Base-by-base conservation (phyloP, 2,329 filamentous ascomycete genomes). In the Venturia nashicola region DNA sequence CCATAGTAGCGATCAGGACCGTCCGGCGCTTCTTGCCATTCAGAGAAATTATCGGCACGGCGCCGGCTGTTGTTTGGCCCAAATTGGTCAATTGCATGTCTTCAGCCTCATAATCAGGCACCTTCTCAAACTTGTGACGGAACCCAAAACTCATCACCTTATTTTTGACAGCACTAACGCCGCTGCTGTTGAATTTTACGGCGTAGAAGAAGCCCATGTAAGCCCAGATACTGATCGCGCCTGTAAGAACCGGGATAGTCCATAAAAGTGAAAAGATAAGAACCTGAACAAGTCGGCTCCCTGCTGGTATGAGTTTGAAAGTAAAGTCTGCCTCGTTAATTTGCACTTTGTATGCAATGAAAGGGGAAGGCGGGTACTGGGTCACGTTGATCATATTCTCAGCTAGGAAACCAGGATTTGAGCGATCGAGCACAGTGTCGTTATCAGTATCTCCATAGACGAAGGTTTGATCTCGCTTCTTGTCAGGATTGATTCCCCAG, bases 401-500 rank as follows among this genome's bases (percentile, higher is more conserved):
- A 39, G 79, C 78, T 23, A 87, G 74, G 32, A 81, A 83, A 12
- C 80, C 82, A 5, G 84, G 85, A 1, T 83, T 82, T 40, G 87
- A 76, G 46, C 83, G 82, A 70, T 88, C 85, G 27, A 87, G 73
- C 5, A 87, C 76, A 3, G 76, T 77, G 69, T 87, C 84, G 36
- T 76, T 76, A 68, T 87, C 82, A 20, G 85, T 78, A 70, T 88
- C 85, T 23, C 86, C 86, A 66, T 80, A 82, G 3, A 85, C 79
- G 64, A 77, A 79, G 7, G 80, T 80, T 66, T 83, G 78, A 71
- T 88, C 85, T 0, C 85, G 84, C 67, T 81, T 74, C 20, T 84
- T 83, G 71, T 86, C 80, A 0, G 81, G 79, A 68, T 87, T 85
- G 70, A 87, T 83, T 62, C 85, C 86, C 85, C 86, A 88, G 7